Evolutionary conservation across 2,329 filamentous ascomycete genomes (phyloP), one percentile per base, ranked within the genome.

Genomic region (Lecanoromycetidae sp.): DNA sequence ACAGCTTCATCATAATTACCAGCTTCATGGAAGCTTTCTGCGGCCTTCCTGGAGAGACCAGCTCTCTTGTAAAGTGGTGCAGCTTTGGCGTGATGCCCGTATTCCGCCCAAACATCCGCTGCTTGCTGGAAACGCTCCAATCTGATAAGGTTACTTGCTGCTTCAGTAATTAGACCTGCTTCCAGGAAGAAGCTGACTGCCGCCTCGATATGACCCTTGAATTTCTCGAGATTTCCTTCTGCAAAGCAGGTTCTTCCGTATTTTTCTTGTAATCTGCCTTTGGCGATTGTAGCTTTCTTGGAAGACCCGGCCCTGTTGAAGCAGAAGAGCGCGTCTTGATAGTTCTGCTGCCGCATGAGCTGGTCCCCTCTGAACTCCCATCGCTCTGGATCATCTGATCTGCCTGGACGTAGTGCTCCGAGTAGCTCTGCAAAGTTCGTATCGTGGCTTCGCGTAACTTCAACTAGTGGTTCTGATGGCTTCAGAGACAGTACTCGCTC

Each of bases 271-370:
- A 35, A 1, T 1, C 20, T 19, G 26, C 19, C 33, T 30, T 12
- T 27, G 9, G 46, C 46, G 2, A 13, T 40, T n/a, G 25, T 39
- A 15, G 42, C 26, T 9, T 27, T 30, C 8, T 10, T 22, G 1
- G 9, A 3, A 29, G 37, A 20, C 7, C 15, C 10, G 6, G 39
- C 38, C 17, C 27, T 37, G 5, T 33, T n/a, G 13, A 38, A 49
- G 9, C 20, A 27, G 12, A 44, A 17, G 12, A 39, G 10, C n/a
- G 57, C 57, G 26, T 53, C 52, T 8, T 56, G 49, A 35, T 53
- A 59, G 22, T 57, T 54, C 41, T 54, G 54, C 10, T 51, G 49
- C 1, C 54, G 41, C 23, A 61, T 47, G 3, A 58, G 53, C 15
- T 58, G 37, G 6, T 43, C 44, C 6, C 54, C 58, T 34, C 50